A percentile compares a stretch with the other conserved stretches of the same genome.
Evolutionary conservation across 129 eudicot genomes (phyloP).

Genomic region (Kitagawia praeruptora): DNA sequence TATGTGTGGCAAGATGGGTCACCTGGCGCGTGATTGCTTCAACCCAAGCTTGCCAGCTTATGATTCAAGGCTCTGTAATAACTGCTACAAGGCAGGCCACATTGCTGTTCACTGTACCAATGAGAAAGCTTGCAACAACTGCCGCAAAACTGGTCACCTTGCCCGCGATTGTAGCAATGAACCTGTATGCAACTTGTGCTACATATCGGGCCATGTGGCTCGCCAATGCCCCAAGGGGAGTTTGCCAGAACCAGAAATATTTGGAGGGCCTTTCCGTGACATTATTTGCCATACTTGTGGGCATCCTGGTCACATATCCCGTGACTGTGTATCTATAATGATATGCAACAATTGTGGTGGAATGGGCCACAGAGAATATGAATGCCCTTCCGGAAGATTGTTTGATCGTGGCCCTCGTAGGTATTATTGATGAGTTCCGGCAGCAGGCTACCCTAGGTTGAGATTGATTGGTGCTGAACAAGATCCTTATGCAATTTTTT

Average conservation of each 20-base stretch:
- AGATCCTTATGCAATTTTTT: neutral
- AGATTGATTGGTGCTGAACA: neutral
- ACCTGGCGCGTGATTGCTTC: slow-evolving; percentile 53
- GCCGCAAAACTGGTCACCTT: slow-evolving; percentile 62
- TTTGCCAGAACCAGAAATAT: slow-evolving; percentile 17
- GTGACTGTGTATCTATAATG: slow-evolving; percentile 47
- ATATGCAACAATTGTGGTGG: slow-evolving; percentile 65
- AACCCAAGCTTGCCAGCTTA: slow-evolving; percentile 33
- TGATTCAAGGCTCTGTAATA: slow-evolving; percentile 55
- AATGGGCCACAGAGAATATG: slow-evolving; percentile 50
- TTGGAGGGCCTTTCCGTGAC: slow-evolving; percentile 52
- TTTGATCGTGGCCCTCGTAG: slow-evolving; percentile 31
- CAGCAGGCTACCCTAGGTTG: neutral
- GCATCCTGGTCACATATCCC: slow-evolving; percentile 54
- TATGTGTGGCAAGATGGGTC: slow-evolving; percentile 52
- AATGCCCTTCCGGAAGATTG: slow-evolving; percentile 56
- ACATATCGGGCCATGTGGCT: slow-evolving; percentile 54
- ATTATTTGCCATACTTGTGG: slow-evolving; percentile 57
- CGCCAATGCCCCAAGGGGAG: slow-evolving; percentile 47
- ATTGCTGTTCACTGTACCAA: slow-evolving; percentile 56
- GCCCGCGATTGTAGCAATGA: slow-evolving; percentile 54
- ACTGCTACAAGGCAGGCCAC: slow-evolving; percentile 62
- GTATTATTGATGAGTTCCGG: slow-evolving; percentile 12
- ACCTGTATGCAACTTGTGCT: slow-evolving; percentile 57
- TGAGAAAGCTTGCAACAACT: slow-evolving; percentile 68